Percentiles rank a stretch among this genome's conserved stretches.
These are phyloP conservation scores for Panaeolus papilionaceus DNA, from an alignment of 768 basidiomycete species.

Conservation along the genomic window DNA sequence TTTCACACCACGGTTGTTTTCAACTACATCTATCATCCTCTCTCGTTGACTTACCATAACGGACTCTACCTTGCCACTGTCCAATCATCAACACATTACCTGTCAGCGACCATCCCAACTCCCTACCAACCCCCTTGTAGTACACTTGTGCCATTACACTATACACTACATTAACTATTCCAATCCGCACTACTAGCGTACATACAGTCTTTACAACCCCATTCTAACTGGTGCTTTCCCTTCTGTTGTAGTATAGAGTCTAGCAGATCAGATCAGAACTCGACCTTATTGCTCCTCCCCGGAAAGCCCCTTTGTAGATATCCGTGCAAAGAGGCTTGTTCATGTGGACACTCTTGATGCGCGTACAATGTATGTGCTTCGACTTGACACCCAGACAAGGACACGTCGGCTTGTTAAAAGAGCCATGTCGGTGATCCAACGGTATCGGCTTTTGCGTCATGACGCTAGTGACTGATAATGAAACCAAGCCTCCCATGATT, in stretches of 20 bases:
- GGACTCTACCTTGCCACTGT: background rate
- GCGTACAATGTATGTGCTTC: too few relatives aligned
- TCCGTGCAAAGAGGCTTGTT: too few relatives aligned
- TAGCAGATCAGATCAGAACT: conserved; percentile 12
- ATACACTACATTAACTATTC: conserved; percentile 12
- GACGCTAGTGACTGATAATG: background rate
- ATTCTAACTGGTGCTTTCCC: conserved; percentile 7
- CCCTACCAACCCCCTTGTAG: background rate
- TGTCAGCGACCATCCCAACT: background rate
- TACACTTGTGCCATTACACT: conserved; percentile 10
- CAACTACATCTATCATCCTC: background rate
- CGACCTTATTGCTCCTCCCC: background rate
- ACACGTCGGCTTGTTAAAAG: too few relatives aligned
- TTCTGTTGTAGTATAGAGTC: conserved; percentile 12
- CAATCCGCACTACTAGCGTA: conserved; percentile 11
- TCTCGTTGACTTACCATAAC: background rate
- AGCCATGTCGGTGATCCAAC: too few relatives aligned
- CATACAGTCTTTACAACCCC: conserved; percentile 8
- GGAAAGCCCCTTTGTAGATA: too few relatives aligned
- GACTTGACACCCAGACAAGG: too few relatives aligned
- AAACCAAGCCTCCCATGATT: too few relatives aligned
- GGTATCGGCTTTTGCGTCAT: background rate
- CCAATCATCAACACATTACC: background rate
- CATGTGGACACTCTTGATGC: too few relatives aligned
- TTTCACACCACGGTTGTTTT: background rate